phyloP scores from a whole-genome alignment of 306 rosid species.

The Benincasa hispida region DNA sequence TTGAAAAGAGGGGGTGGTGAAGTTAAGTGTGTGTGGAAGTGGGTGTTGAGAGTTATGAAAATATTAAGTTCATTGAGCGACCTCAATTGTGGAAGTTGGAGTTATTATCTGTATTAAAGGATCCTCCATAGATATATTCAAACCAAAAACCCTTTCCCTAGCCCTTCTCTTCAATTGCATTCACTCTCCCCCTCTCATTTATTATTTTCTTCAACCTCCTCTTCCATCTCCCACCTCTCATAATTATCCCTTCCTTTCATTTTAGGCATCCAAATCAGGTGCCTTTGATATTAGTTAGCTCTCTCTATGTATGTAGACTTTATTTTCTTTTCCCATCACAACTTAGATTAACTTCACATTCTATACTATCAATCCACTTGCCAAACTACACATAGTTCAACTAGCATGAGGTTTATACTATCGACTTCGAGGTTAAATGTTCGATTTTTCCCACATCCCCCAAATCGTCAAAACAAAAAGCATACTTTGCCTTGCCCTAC shows the following conservation, averaged over 20 bases:
- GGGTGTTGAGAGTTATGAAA: slow-evolving; percentile 10
- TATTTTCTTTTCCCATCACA: not conserved
- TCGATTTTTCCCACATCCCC: too few species aligned
- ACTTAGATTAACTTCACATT: not conserved
- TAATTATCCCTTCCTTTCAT: not conserved
- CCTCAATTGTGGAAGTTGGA: slow-evolving; percentile 11
- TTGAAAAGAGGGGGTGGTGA: not conserved
- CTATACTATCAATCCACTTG: too few species aligned
- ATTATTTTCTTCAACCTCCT: slow-evolving; percentile 1
- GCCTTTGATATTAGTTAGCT: not conserved
- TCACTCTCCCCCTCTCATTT: not conserved
- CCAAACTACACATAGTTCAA: too few species aligned
- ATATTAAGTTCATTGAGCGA: slow-evolving; percentile 6
- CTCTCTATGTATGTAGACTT: not conserved
- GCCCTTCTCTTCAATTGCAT: not conserved
- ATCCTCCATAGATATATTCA: slow-evolving; percentile 1
- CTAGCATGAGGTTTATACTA: too few species aligned
- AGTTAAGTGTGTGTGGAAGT: not conserved
- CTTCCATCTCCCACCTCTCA: not conserved
- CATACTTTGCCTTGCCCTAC: too few species aligned
- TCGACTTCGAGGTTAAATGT: too few species aligned
- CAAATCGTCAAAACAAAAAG: too few species aligned
- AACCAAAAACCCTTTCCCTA: not conserved
- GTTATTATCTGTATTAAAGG: not conserved
- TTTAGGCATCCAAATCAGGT: not conserved